Evolutionary conservation across 306 rosid species (phyloP), one percentile per base, ranked within the genome.

Genomic region (Malus orientalis): DNA sequence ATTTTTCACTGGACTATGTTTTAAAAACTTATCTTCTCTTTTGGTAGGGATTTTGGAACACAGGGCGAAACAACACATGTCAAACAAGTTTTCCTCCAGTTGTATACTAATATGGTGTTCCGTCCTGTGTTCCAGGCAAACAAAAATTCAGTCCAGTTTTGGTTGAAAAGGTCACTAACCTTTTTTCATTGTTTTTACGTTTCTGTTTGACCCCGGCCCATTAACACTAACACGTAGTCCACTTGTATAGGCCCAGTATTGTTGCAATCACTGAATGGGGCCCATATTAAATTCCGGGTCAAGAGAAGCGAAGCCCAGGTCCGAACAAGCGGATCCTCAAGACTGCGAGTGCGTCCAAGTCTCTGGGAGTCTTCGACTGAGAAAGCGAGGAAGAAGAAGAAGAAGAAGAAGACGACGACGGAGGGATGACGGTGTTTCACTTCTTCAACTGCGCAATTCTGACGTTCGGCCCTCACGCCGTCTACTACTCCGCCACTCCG

Each of bases 401-500:
- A 57, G 36, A 12, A 12, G 47, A 44, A 7, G 78, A 38, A 2
- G 42, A 38, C 42, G 42, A 38, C 42, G 36, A 66, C 42, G 42
- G 61, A 58, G 27, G 77, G 23, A 96, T 96, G 99, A 96, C 98
- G 76, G 88, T 96, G 76, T 96, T 96, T 79, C 98, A 96, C 75
- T 96, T 96, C 89, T 96, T 96, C 74, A 96, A 96, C 90, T 96
- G 99, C 8, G 99, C 99, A 19, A 91, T 96, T 80, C 97, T 96
- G 73, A 92, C 99, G 20, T 96, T 96, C 87, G 99, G 98, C 63
- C 99, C 99, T 40, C 99, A 96, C 88, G 99, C 93, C 81, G 97
- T 96, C 69, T 92, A 92, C 91, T 96, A 89, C 79, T 92, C 99
- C 25, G 99, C 98, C 74, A 96, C 99, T 1, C 98, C 99, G 29